Conservation (phyloP, 2,329 filamentous ascomycete genomes). For the Camillea tinctor region DNA sequence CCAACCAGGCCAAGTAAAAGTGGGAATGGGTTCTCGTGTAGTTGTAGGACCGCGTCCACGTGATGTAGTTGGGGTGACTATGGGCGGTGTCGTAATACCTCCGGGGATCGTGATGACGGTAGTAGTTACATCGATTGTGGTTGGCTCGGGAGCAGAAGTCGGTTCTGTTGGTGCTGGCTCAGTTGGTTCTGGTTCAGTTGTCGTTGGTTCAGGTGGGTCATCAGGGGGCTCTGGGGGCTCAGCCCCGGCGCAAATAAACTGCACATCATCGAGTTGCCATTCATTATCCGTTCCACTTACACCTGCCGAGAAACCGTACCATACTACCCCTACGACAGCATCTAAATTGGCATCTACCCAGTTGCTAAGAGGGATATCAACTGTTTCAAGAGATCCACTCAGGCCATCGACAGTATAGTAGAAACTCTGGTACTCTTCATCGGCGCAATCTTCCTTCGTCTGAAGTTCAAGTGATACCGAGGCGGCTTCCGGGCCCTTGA, state of each 20-base stretch:
- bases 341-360: conserved; percentile 48
- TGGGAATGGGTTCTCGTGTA: background rate
- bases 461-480: conserved; percentile 32
- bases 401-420: conserved; percentile 44
- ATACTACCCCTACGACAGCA: conserved; percentile 45
- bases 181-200: conserved; percentile 3
- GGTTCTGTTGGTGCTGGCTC: background rate
- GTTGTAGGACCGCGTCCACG: background rate
- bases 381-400: conserved; percentile 48
- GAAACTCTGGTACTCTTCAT: conserved; percentile 36
- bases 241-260: conserved; percentile 40
- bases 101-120: background rate
- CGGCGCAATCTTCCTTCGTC: conserved; percentile 20
- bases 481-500: conserved; percentile 30
- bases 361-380: conserved; percentile 48
- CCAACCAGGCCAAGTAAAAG: background rate
- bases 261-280: conserved; percentile 50
- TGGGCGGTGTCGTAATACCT: background rate
- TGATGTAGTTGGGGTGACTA: background rate
- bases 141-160: background rate
- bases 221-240: conserved; percentile 16
- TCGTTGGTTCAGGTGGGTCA: conserved; percentile 6
- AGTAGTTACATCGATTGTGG: background rate
- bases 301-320: conserved; percentile 33
- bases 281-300: conserved; percentile 33